These are phyloP conservation scores for Pythium diclinum DNA, from an alignment of 352 stramenopile genomes.

Conservation along the genomic window DNA sequence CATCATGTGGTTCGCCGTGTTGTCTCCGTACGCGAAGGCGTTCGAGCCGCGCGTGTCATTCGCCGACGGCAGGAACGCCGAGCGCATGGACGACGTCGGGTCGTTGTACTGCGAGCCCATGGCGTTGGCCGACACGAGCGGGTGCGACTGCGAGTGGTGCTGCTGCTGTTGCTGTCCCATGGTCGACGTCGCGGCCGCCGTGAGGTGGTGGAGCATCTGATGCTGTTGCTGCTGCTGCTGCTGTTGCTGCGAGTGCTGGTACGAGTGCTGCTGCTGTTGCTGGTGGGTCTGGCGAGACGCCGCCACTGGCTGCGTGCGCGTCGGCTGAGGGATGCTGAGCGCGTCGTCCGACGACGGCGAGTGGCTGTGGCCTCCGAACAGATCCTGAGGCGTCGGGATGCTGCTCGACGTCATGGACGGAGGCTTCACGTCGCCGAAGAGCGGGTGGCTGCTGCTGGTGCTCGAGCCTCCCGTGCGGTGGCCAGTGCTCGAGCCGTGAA, in stretches of 20 bases:
- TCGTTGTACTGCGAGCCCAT: constrained; percentile 17
- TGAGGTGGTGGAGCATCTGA: constrained; percentile 24
- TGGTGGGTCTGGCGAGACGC: constrained; percentile 14
- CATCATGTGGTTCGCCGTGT: constrained; percentile 18
- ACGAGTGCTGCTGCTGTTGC: constrained; percentile 16
- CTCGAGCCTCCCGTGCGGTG: constrained; percentile 2
- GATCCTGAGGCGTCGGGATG: constrained; percentile 20
- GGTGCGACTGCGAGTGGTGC: constrained; percentile 15
- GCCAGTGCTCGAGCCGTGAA: constrained; percentile 8
- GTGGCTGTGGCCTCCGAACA: constrained; percentile 37
- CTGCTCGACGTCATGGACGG: constrained; percentile 16
- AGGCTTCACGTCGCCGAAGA: constrained; percentile 19
- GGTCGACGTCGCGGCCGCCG: constrained; percentile 4
- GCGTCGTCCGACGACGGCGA: constrained; percentile 60
- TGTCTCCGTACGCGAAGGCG: constrained; percentile 14
- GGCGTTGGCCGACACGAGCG: constrained; percentile 10
- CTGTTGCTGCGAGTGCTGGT: constrained; percentile 25
- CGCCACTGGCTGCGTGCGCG: constrained; percentile 8
- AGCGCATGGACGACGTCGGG: constrained; percentile 11
- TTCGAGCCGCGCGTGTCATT: constrained; percentile 16
- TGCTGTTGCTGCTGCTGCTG: constrained; percentile 28
- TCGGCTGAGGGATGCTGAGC: constrained; percentile 44
- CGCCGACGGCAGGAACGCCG: constrained; percentile 12
- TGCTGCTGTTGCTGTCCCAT: constrained; percentile 14
- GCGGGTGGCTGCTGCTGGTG: background rate